Base-by-base conservation (phyloP, 768 basidiomycete genomes). In the Hericium rajendrae region DNA sequence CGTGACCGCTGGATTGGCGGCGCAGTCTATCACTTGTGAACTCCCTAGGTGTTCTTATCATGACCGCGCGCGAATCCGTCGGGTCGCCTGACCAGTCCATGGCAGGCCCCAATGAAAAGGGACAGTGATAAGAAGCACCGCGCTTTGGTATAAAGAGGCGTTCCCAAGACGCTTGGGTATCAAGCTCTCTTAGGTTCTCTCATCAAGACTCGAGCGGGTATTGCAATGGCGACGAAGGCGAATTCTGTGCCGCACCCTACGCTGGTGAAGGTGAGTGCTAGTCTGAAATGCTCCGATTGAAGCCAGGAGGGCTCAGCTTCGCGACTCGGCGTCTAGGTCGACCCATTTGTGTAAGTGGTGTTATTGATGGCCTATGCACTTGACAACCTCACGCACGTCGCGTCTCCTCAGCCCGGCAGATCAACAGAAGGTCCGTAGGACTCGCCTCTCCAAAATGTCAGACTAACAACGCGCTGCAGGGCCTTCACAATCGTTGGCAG, bases 401-500 rank as follows among this genome's bases (percentile, higher is more conserved):
- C 50, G 15, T 48, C 50, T 15, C 11, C 28, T 69, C 74, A 68
- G 82, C 71, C 70, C 74, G 37, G 77, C 77, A 5, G 64, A 66
- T 26, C 64, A 83, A 58, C 86, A 88, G 67, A 83, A 82, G 73
- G 86, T 83, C 38, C 8, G 70, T 62, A 24, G 28, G 18, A 38
- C 20, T 55, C 1, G 13, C 18, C 2, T 24, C 38, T 26, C 59
- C 0, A 54, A 85, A 83, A 32, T 2, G 32, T 32, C 32, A 6
- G 8, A 10, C 32, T 32, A 10, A 32, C 32, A 32, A 32, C 32
- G 0, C 32, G 32, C 32, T 10, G 32, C 32, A 32, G 32, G 81
- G 82, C 26, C 63, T 86, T 11, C 85, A 86, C 62, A 86, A 86
- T 65, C 82, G 85, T 49, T 86, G 85, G 85, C 85, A 86, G 84